Evolutionary conservation across 257 asterid species (phyloP), one percentile per base, ranked within the genome.

Genomic region (Jasminum sambac): DNA sequence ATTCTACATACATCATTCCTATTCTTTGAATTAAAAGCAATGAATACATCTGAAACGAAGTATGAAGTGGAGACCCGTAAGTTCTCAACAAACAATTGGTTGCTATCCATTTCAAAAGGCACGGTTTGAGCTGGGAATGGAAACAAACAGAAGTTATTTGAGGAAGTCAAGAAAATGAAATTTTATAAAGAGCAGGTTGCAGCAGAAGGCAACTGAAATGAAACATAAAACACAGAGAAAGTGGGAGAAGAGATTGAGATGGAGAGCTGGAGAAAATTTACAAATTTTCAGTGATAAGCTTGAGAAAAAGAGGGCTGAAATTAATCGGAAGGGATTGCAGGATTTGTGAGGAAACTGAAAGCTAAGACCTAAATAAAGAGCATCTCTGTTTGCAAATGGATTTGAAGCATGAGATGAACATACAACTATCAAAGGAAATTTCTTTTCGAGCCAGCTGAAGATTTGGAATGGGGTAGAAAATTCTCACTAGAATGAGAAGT

Each of bases 221-320:
- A 66, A 44, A 38, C 61, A 43, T 66, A 25, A 6, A 26, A 66
- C 42, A 25, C 70, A 6, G 59, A n/a, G 21, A 42, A 66, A 66
- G 25, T 26, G 21, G 30, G 60, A 66, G 59, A 19, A 66, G 17
- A 23, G 14, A 1, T 44, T 43, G 16, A 41, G 52, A 66, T 42
- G 21, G 70, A 4, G 14, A 36, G 21, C 14, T 21, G 25, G 52
- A 25, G 59, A 66, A 37, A 43, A 37, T 16, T 66, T 24, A 36
- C 58, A 42, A 4, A 66, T 17, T 66, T 11, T 66, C 6, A 66
- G 16, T 24, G 60, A 43, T 23, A 60, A 66, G 60, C 38, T 66
- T 66, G 61, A 42, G 19, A 66, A 41, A 24, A 5, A 41, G 52
- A 66, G 40, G 13, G 40, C 61, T 42, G 61, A 66, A 5, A 23